phyloP scores from a whole-genome alignment of 208 protist species.

The Vickermania spadyakhi region DNA sequence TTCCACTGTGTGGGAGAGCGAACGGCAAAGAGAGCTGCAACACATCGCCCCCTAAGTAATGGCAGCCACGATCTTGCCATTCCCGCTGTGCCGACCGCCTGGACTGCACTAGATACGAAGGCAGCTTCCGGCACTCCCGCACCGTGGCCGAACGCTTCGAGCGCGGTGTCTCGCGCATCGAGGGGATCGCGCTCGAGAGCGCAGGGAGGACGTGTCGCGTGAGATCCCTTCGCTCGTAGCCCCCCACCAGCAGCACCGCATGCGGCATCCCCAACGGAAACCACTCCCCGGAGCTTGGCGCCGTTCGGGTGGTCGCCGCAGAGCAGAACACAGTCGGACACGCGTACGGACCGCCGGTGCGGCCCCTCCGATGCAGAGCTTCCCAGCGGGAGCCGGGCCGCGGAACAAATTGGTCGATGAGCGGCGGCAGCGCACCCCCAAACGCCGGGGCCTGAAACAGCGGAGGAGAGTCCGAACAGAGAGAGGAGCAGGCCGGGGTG shows the following conservation, averaged over 20 bases:
- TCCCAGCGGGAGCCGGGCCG: too few species aligned
- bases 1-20: not conserved
- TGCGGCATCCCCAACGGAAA: conserved; percentile 26
- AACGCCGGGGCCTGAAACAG: too few species aligned
- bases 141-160: conserved; percentile 3
- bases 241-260: conserved; percentile 52
- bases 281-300: not conserved
- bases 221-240: conserved; percentile 44
- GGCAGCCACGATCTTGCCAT: conserved; percentile 12
- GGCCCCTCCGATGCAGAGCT: too few species aligned
- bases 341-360: too few species aligned
- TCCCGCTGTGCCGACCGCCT: conserved; percentile 11
- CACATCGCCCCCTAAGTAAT: conserved; percentile 20
- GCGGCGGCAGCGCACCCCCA: too few species aligned
- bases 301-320: not conserved
- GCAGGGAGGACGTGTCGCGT: conserved; percentile 21
- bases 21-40: conserved; percentile 47
- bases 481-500: too few species aligned
- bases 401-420: too few species aligned
- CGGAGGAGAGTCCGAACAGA: too few species aligned
- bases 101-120: conserved; percentile 9
- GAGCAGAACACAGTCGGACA: too few species aligned
- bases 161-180: conserved; percentile 4
- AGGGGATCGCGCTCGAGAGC: conserved; percentile 23
- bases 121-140: conserved; percentile 1